phyloP scores from a whole-genome alignment of 164 flowering plant species.

The Annona squamosa region DNA sequence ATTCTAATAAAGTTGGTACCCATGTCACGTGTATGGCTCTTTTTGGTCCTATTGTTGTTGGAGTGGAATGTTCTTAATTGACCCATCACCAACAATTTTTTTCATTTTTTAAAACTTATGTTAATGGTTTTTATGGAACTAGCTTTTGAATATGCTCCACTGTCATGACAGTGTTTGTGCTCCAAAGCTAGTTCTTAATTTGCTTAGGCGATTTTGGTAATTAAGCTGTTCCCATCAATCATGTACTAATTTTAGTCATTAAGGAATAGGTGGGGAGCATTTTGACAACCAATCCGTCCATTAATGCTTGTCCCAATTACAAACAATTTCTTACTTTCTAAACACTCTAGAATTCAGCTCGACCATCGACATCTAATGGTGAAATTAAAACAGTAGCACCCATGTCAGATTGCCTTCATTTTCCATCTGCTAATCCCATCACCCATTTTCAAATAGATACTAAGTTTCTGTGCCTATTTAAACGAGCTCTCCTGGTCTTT shows the following conservation, averaged over 20 bases:
- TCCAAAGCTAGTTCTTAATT: too few species aligned
- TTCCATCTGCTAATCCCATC: not conserved
- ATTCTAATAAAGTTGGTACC: too few species aligned
- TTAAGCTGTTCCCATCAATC: not conserved
- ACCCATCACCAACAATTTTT: too few species aligned
- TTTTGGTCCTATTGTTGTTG: too few species aligned
- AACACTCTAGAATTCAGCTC: slow-evolving; percentile 15
- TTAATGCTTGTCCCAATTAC: too few species aligned
- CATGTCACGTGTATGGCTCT: too few species aligned
- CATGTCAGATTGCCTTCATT: not conserved
- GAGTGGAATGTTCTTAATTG: too few species aligned
- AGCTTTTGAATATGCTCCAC: not conserved
- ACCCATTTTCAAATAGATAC: slow-evolving; percentile 12
- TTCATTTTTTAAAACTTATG: too few species aligned
- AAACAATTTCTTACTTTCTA: slow-evolving; percentile 4
- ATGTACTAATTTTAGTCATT: not conserved
- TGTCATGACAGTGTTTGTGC: not conserved
- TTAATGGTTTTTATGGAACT: too few species aligned
- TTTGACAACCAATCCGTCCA: not conserved
- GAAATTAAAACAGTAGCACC: not conserved
- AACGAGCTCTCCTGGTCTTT: not conserved
- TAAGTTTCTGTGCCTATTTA: slow-evolving; percentile 3
- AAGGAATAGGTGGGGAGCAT: not conserved
- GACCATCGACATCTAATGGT: slow-evolving; percentile 2
- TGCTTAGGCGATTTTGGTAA: too few species aligned